Base-by-base conservation (phyloP, 805 yeast species). In the Debaryomyces tyrocola region DNA sequence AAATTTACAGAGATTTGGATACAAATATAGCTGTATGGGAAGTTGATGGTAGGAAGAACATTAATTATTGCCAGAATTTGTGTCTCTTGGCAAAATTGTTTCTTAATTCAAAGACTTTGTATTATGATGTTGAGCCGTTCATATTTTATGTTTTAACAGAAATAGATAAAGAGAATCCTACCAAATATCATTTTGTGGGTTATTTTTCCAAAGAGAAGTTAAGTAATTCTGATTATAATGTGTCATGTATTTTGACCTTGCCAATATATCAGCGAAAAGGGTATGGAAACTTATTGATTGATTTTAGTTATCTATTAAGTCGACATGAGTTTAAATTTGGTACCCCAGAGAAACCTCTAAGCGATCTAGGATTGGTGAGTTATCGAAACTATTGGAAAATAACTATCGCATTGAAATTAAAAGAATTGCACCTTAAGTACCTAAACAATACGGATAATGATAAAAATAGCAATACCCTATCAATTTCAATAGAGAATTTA, bases 41-140 rank as follows among this genome's bases (percentile, higher is more conserved):
- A 63, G 75, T 52, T 15, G 98, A 94, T 60, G 99, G 99, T 0
- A 73, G 95, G 31, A 87, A 86, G 51, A 83, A 87, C 57, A 83
- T 84, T 12, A 76, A 79, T 43, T 92, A 86, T 60, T 90, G 97
- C 65, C 97, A 90, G 62, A 90, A 90, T 60, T 67, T 94, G 45
- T 94, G 99, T 70, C 72, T 92, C 37, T 65, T 94, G 53, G 96
- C 97, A 2, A 94, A 92, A 62, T 68, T 90, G 48, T 94, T 91
- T 58, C 73, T 94, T 43, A 89, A 91, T 63, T 89, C 97, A 2
- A 94, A 94, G 60, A 90, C 97, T 0, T 71, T 94, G 43, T 91
- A 90, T 61, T 90, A 90, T 61, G 98, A 94, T 59, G 98, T 92
- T 37, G 97, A 94, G 63, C 97, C 98, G 1, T 92, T 92, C 57